A percentile compares a stretch with the other conserved stretches of the same genome.
Evolutionary conservation across 2,329 filamentous ascomycete genomes (phyloP).

Genomic region (Saccharata proteae): DNA sequence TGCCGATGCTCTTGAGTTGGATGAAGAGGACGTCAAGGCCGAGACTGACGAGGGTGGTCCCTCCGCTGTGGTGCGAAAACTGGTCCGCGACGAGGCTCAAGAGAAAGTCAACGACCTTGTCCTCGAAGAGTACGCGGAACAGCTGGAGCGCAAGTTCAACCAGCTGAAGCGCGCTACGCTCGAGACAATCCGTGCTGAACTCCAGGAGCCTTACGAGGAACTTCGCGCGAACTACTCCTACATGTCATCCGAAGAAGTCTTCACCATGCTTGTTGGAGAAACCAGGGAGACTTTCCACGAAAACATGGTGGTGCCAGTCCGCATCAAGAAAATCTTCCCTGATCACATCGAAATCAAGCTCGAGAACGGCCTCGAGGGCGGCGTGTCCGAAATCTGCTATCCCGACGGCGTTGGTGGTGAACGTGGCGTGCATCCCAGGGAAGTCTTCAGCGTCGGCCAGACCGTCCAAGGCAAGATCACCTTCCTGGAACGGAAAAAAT

Average conservation of each 20-base stretch:
- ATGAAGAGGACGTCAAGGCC: constrained; percentile 95
- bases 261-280: constrained; percentile 94
- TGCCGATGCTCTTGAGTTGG: constrained; percentile 86
- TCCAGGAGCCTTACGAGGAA: constrained; percentile 90
- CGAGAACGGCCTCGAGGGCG: constrained; percentile 86
- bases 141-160: constrained; percentile 84
- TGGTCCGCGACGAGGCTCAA: constrained; percentile 88
- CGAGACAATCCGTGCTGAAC: constrained; percentile 88
- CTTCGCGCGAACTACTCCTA: constrained; percentile 67
- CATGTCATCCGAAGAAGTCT: constrained; percentile 65
- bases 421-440: constrained; percentile 34
- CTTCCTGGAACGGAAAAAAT: constrained; percentile 75
- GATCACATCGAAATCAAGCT: constrained; percentile 90
- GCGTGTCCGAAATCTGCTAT: constrained; percentile 71
- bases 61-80: constrained; percentile 81
- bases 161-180: constrained; percentile 91
- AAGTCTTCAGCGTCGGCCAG: constrained; percentile 67
- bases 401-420: constrained; percentile 59
- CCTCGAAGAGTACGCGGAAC: constrained; percentile 91
- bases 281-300: constrained; percentile 71
- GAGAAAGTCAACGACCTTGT: constrained; percentile 95
- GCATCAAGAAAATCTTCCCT: constrained; percentile 76
- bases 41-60: constrained; percentile 83
- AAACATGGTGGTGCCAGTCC: constrained; percentile 86
- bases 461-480: constrained; percentile 80